Percentiles rank a stretch among this genome's conserved stretches.
Conservation (phyloP, 176 grass and related monocot genomes). For the Saccharum officinarum region DNA sequence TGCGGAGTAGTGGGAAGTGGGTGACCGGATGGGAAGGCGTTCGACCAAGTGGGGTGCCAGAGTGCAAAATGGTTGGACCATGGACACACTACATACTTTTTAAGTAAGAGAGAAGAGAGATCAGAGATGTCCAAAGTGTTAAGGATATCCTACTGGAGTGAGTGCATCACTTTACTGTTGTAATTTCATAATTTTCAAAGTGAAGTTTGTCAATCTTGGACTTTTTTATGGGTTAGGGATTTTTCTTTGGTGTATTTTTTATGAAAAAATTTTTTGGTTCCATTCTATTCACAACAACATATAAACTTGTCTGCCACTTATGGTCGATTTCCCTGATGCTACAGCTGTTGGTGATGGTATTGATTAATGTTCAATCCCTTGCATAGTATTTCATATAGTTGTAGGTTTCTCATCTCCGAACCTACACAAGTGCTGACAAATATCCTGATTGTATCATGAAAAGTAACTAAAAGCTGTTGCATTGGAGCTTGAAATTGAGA, state of each 20-base stretch:
- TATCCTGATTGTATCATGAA: neutral
- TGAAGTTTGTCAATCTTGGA: neutral
- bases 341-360: neutral
- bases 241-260: neutral
- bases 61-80: too few relatives aligned
- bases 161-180: neutral
- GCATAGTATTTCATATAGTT: neutral
- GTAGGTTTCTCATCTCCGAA: conserved; percentile 3
- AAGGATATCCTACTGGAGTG: neutral
- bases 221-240: neutral
- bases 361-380: neutral
- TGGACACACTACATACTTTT: too few relatives aligned
- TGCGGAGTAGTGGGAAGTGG: too few relatives aligned
- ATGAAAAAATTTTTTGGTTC: neutral
- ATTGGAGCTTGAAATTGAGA: neutral
- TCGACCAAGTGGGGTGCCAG: too few relatives aligned
- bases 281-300: neutral
- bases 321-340: neutral
- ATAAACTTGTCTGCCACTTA: neutral
- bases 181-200: neutral
- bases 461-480: neutral
- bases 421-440: neutral
- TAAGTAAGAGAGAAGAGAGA: too few relatives aligned
- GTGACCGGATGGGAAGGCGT: too few relatives aligned
- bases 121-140: neutral